Evolutionary conservation across 2,329 filamentous ascomycete genomes (phyloP), one percentile per base, ranked within the genome.

Genomic region (Aspergillus japonicus): DNA sequence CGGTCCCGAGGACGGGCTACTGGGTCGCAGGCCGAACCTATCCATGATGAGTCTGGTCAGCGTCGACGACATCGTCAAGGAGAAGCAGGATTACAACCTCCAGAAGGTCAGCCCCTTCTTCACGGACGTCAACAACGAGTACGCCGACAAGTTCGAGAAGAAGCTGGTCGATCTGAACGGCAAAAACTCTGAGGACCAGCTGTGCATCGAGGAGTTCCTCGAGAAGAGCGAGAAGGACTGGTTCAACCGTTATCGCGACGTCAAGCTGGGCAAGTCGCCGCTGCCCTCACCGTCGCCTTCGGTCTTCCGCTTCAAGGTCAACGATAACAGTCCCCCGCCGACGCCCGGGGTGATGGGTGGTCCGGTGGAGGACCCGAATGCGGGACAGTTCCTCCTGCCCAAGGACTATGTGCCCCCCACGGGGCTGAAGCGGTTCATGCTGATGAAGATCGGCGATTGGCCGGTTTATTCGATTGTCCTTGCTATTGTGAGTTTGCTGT

Each of bases 101-200:
- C 86, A 89, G 68, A 85, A 87, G 57, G 84, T 89, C 0, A 85
- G 87, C 65, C 86, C 86, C 2, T 86, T 85, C 75, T 89, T 89
- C 75, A 87, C 83, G 7, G 86, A 89, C 68, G 81, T 81, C 48
- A 84, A 80, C 33, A 85, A 85, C 33, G 78, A 85, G 60, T 89
- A 86, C 70, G 85, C 83, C 61, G 78, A 78, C 60, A 79, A 76
- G 4, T 88, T 87, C 62, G 81, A 84, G 60, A 80, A 81, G 71
- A 83, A 80, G 67, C 79, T 88, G 1, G 81, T 83, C 24, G 70
- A 73, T 2, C 75, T 89, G n/a, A 82, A 75, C 49, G 84, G 81
- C n/a, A 78, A 80, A 63, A 86, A 82, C 60, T 87, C 85, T 0
- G 81, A 84, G 60, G 79, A 75, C 2, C 76, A 82, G 26, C 75